A percentile compares a stretch with the other conserved stretches of the same genome.
phyloP scores from a whole-genome alignment of 441 rosid genomes.

The Croton laevigatus region DNA sequence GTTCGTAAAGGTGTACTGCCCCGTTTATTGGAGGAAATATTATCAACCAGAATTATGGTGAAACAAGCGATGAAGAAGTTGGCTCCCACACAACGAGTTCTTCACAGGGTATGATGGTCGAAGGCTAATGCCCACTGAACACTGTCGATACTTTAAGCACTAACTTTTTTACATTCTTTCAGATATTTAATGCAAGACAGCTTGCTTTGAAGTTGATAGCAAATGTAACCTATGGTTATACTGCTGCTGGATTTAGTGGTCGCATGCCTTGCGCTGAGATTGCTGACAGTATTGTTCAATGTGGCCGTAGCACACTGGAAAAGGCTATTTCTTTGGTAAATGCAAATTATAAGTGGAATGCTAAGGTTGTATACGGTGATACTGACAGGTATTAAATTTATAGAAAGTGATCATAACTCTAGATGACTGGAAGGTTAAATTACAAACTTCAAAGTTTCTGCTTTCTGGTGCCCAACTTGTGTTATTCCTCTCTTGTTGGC shows the following conservation, averaged over 20 bases:
- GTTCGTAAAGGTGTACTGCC: conserved; percentile 82
- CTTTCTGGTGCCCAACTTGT: neutral
- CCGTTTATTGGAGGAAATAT: conserved; percentile 88
- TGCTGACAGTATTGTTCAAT: conserved; percentile 97
- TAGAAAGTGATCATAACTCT: neutral
- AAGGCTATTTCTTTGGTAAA: conserved; percentile 79
- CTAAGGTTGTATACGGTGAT: conserved; percentile 89
- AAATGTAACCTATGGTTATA: conserved; percentile 96
- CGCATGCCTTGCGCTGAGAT: conserved; percentile 99
- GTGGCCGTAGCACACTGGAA: conserved; percentile 94
- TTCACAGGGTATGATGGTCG: conserved; percentile 65
- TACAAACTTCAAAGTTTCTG: neutral
- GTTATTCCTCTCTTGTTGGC: neutral
- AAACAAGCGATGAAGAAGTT: conserved; percentile 91
- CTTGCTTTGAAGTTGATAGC: conserved; percentile 98
- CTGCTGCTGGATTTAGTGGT: conserved; percentile 99
- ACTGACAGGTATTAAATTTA: conserved; percentile 71
- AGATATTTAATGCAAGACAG: conserved; percentile 97
- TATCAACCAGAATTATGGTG: conserved; percentile 95
- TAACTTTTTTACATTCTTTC: conserved; percentile 35
- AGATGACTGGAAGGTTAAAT: conserved; percentile 6
- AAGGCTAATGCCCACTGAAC: conserved; percentile 1
- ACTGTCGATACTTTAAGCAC: conserved; percentile 11
- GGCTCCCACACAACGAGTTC: conserved; percentile 74
- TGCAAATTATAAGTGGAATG: conserved; percentile 74